Conservation (phyloP, 257 asterid genomes). For the Leptodermis oblonga region DNA sequence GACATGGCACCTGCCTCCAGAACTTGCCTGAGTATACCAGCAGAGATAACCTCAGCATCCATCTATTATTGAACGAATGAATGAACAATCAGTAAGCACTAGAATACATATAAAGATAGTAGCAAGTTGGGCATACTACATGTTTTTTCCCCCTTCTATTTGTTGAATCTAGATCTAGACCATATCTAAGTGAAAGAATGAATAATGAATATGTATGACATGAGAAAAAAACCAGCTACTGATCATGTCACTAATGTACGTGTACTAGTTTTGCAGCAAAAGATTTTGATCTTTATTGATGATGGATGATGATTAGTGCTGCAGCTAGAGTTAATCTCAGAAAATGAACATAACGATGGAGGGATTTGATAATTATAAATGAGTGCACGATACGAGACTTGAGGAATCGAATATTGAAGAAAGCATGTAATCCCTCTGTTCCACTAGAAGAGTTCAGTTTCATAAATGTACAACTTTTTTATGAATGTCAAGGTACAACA, state of each 20-base stretch:
- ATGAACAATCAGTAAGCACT: not conserved
- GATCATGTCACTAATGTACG: too few relatives aligned
- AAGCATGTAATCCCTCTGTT: too few relatives aligned
- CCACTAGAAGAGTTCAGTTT: too few relatives aligned
- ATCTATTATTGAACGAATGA: constrained; percentile 31
- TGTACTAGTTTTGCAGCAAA: not conserved
- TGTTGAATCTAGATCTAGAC: too few relatives aligned
- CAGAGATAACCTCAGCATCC: constrained; percentile 95
- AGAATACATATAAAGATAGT: too few relatives aligned
- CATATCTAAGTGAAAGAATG: too few relatives aligned
- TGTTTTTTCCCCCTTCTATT: too few relatives aligned
- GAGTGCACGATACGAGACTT: too few relatives aligned
- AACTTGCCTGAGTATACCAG: constrained; percentile 67
- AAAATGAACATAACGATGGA: too few relatives aligned
- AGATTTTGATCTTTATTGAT: not conserved
- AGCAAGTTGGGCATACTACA: not conserved
- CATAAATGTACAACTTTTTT: too few relatives aligned
- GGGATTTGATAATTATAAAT: not conserved
- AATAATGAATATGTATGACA: not conserved
- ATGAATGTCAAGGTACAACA: too few relatives aligned
- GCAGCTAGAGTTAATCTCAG: not conserved
- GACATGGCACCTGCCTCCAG: constrained; percentile 62
- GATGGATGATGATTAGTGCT: not conserved
- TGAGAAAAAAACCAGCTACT: not conserved
- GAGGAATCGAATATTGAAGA: not conserved